Evolutionary conservation across 2,329 filamentous ascomycete species (phyloP).

Genomic region (Colletotrichum brevisporum): DNA sequence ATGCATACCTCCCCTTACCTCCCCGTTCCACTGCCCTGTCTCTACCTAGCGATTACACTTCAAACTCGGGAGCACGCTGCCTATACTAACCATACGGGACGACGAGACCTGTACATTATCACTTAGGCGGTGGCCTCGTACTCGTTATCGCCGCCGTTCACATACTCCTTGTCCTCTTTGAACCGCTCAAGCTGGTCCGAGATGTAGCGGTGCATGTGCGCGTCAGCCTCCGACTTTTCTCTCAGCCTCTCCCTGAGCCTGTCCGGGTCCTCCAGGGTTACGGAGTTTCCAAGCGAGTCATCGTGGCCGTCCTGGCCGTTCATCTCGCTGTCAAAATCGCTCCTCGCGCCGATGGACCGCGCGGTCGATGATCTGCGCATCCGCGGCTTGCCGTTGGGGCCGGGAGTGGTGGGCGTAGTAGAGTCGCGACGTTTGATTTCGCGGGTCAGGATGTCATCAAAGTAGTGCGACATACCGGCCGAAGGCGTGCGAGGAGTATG

Average conservation of each 20-base stretch:
- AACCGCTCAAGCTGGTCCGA: slow-evolving; percentile 84
- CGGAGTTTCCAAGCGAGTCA: slow-evolving; percentile 35
- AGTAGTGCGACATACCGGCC: slow-evolving; percentile 90
- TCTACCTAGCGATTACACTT: not conserved
- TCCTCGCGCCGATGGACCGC: slow-evolving; percentile 86
- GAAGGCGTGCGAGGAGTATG: slow-evolving; percentile 93
- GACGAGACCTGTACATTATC: slow-evolving; percentile 1
- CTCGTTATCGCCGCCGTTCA: slow-evolving; percentile 58
- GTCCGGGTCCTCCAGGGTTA: slow-evolving; percentile 36
- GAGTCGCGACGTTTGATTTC: slow-evolving; percentile 59
- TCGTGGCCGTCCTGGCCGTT: slow-evolving; percentile 63
- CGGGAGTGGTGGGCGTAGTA: slow-evolving; percentile 49
- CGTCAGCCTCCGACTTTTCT: slow-evolving; percentile 70
- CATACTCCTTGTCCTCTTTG: slow-evolving; percentile 52
- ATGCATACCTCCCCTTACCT: slow-evolving; percentile 4
- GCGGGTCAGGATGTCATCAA: slow-evolving; percentile 87
- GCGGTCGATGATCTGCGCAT: slow-evolving; percentile 85
- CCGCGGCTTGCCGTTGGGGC: slow-evolving; percentile 56
- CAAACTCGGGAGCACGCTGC: not conserved
- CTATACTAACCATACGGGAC: slow-evolving; percentile 12
- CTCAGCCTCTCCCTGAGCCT: slow-evolving; percentile 64
- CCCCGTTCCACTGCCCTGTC: not conserved
- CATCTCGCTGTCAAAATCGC: slow-evolving; percentile 76
- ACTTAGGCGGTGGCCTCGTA: slow-evolving; percentile 55
- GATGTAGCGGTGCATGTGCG: slow-evolving; percentile 85